Conservation (phyloP, 2,329 filamentous ascomycete species). For the Phaeosphaeria sp. region DNA sequence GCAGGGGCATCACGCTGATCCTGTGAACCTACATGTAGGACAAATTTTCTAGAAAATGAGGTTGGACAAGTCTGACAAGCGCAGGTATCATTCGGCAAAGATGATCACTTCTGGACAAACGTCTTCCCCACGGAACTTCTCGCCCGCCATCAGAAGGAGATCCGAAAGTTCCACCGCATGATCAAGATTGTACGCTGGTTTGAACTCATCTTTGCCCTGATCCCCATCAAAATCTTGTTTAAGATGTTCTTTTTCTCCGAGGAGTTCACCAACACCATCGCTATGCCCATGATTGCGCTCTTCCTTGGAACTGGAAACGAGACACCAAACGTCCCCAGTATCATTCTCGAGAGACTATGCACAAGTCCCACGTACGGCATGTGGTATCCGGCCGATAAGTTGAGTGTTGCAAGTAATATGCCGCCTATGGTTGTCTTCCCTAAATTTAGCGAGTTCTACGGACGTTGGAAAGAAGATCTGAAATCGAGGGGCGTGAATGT, state of each 20-base stretch:
- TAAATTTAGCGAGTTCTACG: conserved; percentile 67
- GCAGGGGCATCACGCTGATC: conserved; percentile 62
- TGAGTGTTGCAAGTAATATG: conserved; percentile 57
- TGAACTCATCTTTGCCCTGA: conserved; percentile 65
- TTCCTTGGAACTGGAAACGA: conserved; percentile 79
- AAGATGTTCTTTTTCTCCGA: conserved; percentile 71
- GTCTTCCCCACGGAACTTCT: conserved; percentile 67
- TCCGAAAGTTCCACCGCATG: conserved; percentile 61
- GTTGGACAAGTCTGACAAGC: conserved; percentile 3
- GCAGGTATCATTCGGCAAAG: conserved; percentile 67
- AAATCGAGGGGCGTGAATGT: conserved; percentile 63
- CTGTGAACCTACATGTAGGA: conserved; percentile 62
- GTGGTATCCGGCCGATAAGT: conserved; percentile 62
- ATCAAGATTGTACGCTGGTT: conserved; percentile 65
- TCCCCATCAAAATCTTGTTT: conserved; percentile 69
- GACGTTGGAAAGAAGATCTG: conserved; percentile 61
- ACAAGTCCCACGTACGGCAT: conserved; percentile 64
- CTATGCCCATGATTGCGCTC: conserved; percentile 73
- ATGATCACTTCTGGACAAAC: conserved; percentile 69
- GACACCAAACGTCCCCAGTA: conserved; percentile 72
- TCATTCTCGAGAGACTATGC: conserved; percentile 64
- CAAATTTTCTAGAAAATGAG: neutral
- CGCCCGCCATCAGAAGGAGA: conserved; percentile 62
- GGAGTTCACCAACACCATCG: conserved; percentile 74
- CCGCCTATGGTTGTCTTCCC: conserved; percentile 69